Base-by-base conservation (phyloP, 805 yeast genomes). In the Myxozyma lipomycoides region DNA sequence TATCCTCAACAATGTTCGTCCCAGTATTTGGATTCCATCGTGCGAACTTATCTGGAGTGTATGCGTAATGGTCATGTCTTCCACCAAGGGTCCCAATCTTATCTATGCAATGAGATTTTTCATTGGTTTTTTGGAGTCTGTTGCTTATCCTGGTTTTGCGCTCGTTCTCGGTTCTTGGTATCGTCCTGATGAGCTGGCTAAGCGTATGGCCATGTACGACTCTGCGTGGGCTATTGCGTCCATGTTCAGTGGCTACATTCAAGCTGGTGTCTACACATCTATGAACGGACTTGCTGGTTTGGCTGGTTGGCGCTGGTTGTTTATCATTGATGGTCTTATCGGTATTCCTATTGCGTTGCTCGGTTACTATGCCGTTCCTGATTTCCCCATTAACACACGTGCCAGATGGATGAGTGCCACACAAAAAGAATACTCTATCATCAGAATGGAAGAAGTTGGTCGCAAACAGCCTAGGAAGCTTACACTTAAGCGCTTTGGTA, bases 151-250 rank as follows among this genome's bases (percentile, higher is more conserved):
- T 3, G 80, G 69, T 1, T 60, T 66, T 24, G 60, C 60, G 18
- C 56, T 46, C 23, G 51, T 65, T 17, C 48, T 55, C 19, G 60
- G 57, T 4, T 47, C 78, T 22, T 81, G 78, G 76, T 79, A 79
- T 64, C 72, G 73, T 55, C 74, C 80, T 45, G 70, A 70, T 46
- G 85, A 83, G 67, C 72, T 80, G 49, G 72, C 77, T 38, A 72
- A 85, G 62, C 73, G 87, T 64, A 79, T 81, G 30, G 79, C 79
- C 36, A 68, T 79, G 57, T 78, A 77, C 67, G 80, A 81, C 59
- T 64, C 75, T 37, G 85, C 86, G 38, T 86, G 81, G 60, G 78
- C 75, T 55, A 67, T 83, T 32, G 89, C 85, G 30, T 68, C 75
- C 24, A 70, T 82, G 54, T 79, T 84, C 18, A 73, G 84, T 1